Conservation (phyloP, 352 stramenopile species). For the Phytophthora vignae region DNA sequence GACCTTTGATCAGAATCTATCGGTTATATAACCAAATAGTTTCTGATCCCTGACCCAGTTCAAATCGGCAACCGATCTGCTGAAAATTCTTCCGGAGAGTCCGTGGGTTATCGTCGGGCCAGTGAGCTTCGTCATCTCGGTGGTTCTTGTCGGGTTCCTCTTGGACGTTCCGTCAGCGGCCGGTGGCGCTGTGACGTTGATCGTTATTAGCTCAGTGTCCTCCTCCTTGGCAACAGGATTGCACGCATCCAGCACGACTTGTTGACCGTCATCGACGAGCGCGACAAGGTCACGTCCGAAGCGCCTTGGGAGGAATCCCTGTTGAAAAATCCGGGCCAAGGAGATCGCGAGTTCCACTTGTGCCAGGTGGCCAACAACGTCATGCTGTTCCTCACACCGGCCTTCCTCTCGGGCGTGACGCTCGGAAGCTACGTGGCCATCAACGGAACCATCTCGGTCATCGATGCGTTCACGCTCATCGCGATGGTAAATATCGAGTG, state of each 20-base stretch:
- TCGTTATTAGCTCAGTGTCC: no score
- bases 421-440: slow-evolving; percentile 49
- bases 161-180: no score
- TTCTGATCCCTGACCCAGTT: no score
- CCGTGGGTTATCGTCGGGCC: no score
- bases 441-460: slow-evolving; percentile 47
- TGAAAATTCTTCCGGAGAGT: no score
- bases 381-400: slow-evolving; percentile 54
- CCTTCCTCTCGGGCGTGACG: slow-evolving; percentile 46
- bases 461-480: slow-evolving; percentile 53
- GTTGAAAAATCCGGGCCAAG: slow-evolving; percentile 45
- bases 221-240: no score
- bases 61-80: no score
- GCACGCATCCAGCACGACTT: slow-evolving; percentile 13
- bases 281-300: slow-evolving; percentile 94
- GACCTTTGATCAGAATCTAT: no score
- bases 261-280: slow-evolving; percentile 53
- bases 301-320: slow-evolving; percentile 75
- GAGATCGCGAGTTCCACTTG: slow-evolving; percentile 45
- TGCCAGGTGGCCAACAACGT: slow-evolving; percentile 64
- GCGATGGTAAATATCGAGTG: slow-evolving; percentile 41
- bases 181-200: no score
- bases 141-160: no score
- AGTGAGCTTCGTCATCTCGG: no score
- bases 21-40: no score